Percentiles rank a stretch among this genome's conserved stretches.
phyloP scores from a whole-genome alignment of 2,329 filamentous ascomycete species.

The Botrytis fragariae region DNA sequence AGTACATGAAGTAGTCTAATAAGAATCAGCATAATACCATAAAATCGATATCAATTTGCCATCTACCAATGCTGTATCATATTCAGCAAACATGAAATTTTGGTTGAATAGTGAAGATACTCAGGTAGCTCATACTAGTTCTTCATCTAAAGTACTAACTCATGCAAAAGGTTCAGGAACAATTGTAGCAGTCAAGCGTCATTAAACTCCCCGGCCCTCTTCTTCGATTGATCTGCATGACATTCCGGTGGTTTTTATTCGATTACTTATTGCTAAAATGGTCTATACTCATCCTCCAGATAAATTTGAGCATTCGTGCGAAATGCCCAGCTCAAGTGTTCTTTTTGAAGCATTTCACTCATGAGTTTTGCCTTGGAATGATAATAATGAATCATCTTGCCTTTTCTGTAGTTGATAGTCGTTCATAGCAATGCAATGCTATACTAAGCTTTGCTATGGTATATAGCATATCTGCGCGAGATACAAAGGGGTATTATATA shows the following conservation, averaged over 20 bases:
- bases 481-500: conserved; percentile 12
- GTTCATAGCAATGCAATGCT: not conserved
- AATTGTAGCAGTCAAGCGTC: not conserved
- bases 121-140: not conserved
- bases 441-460: not conserved
- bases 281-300: conserved; percentile 61
- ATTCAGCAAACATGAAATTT: too few species aligned
- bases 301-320: conserved; percentile 44
- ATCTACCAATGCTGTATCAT: not conserved
- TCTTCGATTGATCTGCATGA: not conserved
- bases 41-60: not conserved
- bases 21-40: not conserved
- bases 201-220: not conserved
- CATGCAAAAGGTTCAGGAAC: not conserved
- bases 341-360: not conserved
- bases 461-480: not conserved
- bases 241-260: not conserved
- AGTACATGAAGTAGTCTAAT: not conserved
- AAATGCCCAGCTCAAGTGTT: not conserved
- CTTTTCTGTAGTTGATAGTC: not conserved
- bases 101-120: not conserved
- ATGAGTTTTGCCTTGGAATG: not conserved
- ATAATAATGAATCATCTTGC: not conserved
- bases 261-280: not conserved
- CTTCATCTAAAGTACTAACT: not conserved